These are phyloP conservation scores for Hypomontagnella monticulosa DNA, from an alignment of 495 filamentous ascomycete genomes.

Conservation along the genomic window DNA sequence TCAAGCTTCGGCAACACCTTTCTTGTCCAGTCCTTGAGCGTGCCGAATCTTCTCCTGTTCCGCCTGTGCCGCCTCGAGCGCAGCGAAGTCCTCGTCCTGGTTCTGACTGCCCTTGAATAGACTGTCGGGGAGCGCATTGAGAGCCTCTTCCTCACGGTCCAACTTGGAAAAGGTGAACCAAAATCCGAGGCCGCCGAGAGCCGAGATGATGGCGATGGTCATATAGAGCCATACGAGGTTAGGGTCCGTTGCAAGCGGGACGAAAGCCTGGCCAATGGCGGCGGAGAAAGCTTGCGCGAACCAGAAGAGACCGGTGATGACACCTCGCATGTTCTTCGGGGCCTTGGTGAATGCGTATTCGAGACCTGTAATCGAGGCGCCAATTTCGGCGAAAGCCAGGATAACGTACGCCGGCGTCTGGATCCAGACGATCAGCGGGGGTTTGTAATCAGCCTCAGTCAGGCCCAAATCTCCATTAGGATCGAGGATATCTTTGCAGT, in stretches of 20 bases:
- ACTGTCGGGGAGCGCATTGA: slow-evolving; percentile 67
- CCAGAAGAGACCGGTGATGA: slow-evolving; percentile 73
- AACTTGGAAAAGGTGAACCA: slow-evolving; percentile 67
- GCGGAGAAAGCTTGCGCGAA: slow-evolving; percentile 76
- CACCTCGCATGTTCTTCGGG: slow-evolving; percentile 77
- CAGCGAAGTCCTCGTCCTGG: slow-evolving; percentile 37
- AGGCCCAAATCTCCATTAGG: slow-evolving; percentile 2
- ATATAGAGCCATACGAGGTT: slow-evolving; percentile 72
- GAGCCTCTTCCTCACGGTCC: slow-evolving; percentile 69
- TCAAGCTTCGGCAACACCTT: not conserved
- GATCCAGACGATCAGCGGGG: slow-evolving; percentile 55
- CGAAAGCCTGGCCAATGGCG: slow-evolving; percentile 75
- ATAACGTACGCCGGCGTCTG: slow-evolving; percentile 35
- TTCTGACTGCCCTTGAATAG: slow-evolving; percentile 46
- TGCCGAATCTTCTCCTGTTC: slow-evolving; percentile 44
- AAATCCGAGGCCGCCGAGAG: slow-evolving; percentile 68
- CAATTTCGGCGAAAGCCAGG: slow-evolving; percentile 47
- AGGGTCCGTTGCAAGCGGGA: slow-evolving; percentile 71
- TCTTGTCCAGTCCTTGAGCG: slow-evolving; percentile 43
- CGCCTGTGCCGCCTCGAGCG: slow-evolving; percentile 33
- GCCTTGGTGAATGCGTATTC: slow-evolving; percentile 84
- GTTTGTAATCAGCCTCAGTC: slow-evolving; percentile 43
- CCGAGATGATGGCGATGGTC: slow-evolving; percentile 68
- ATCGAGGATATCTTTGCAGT: slow-evolving; percentile 49
- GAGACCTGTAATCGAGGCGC: slow-evolving; percentile 58